These are phyloP conservation scores for Podospora sp. DNA, from an alignment of 495 filamentous ascomycete species.

Conservation along the genomic window DNA sequence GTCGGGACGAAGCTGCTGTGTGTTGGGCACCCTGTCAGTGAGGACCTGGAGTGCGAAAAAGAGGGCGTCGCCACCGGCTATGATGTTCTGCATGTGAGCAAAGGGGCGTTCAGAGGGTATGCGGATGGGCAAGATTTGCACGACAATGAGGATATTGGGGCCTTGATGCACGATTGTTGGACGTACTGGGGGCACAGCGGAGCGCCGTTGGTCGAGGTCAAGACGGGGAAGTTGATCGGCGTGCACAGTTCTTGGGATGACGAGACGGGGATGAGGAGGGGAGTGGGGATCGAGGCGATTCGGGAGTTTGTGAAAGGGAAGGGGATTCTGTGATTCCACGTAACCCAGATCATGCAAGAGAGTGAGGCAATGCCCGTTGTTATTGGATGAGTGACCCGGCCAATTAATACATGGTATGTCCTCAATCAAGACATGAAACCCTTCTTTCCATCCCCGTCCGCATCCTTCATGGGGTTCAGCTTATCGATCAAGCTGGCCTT, in stretches of 20 bases:
- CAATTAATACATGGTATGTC: too few species aligned
- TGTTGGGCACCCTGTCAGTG: conserved; percentile 49
- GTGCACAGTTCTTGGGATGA: conserved; percentile 54
- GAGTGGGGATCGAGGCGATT: conserved; percentile 43
- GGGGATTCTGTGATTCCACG: too few species aligned
- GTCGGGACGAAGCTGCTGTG: conserved; percentile 29
- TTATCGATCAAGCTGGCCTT: too few species aligned
- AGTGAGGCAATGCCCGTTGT: too few species aligned
- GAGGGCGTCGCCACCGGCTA: conserved; percentile 41
- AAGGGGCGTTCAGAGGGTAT: conserved; percentile 42
- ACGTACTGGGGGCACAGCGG: conserved; percentile 59
- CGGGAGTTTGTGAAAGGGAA: conserved; percentile 25
- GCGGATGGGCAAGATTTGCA: conserved; percentile 41
- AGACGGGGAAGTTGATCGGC: conserved; percentile 41
- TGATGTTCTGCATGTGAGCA: conserved; percentile 46
- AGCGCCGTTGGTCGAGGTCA: conserved; percentile 42
- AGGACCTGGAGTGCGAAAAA: conserved; percentile 46
- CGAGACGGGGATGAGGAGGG: conserved; percentile 49
- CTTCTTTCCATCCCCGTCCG: too few species aligned
- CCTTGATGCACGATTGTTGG: conserved; percentile 54
- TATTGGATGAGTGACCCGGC: too few species aligned
- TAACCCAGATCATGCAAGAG: too few species aligned
- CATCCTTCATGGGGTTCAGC: too few species aligned
- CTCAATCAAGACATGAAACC: too few species aligned
- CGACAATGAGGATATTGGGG: conserved; percentile 53